Percentiles rank a stretch among this genome's conserved stretches.
phyloP scores from a whole-genome alignment of 139 green algal genomes.

The Picochlorum sp. region DNA sequence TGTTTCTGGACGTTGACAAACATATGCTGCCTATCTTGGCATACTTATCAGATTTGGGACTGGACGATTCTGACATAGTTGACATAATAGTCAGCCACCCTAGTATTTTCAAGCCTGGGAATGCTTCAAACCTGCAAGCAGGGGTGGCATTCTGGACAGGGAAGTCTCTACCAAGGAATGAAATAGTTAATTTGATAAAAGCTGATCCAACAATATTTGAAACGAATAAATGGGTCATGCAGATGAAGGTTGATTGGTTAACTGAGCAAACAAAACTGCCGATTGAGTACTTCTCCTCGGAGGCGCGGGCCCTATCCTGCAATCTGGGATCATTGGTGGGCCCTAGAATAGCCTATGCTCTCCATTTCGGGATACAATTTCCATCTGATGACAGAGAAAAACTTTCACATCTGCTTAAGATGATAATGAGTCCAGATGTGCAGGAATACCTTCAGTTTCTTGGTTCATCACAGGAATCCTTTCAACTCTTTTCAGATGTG shows the following conservation, averaged over 20 bases:
- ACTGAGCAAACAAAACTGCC: conserved; percentile 9
- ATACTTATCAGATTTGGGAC: conserved; percentile 13
- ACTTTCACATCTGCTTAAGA: background rate
- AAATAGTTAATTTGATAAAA: conserved; percentile 4
- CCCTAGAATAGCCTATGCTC: conserved; percentile 8
- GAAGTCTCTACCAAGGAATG: conserved; percentile 1
- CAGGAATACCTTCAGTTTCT: no score
- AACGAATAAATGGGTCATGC: background rate
- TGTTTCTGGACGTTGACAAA: conserved; percentile 14
- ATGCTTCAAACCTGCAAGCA: background rate
- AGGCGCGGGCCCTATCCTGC: background rate
- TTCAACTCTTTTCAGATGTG: background rate
- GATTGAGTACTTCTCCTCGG: conserved; percentile 7
- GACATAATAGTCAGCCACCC: background rate
- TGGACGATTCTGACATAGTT: background rate
- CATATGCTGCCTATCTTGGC: conserved; percentile 20
- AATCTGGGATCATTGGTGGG: background rate
- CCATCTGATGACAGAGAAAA: conserved; percentile 2
- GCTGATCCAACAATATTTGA: background rate
- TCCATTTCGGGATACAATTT: background rate
- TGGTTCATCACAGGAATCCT: no score
- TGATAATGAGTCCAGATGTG: no score
- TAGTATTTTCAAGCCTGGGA: background rate
- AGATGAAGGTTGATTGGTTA: conserved; percentile 29
- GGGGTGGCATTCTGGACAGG: conserved; percentile 24